Evolutionary conservation across 768 basidiomycete genomes (phyloP).

Genomic region (Tricholoma furcatifolium): DNA sequence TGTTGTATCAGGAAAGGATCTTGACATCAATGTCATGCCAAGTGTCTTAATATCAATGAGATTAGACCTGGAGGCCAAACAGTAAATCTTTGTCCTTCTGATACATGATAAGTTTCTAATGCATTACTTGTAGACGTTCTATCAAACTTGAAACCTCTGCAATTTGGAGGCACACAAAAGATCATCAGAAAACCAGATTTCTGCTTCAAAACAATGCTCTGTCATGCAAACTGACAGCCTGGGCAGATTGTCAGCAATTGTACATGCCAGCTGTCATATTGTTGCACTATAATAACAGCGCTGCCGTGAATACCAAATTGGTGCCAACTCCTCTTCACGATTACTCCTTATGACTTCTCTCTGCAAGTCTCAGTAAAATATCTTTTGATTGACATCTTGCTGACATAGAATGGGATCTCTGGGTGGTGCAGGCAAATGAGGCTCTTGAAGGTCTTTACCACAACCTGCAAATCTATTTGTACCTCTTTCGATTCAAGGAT

Average conservation of each 20-base stretch:
- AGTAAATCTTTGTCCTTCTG: slow-evolving; percentile 12
- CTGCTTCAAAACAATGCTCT: slow-evolving; percentile 10
- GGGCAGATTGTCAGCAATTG: slow-evolving; percentile 11
- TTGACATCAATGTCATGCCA: slow-evolving; percentile 12
- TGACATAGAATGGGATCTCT: slow-evolving; percentile 9
- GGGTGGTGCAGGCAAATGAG: slow-evolving; percentile 7
- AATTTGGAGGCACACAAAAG: slow-evolving; percentile 6
- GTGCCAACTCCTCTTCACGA: not conserved
- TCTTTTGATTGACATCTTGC: not conserved
- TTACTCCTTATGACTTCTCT: slow-evolving; percentile 3
- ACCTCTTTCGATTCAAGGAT: slow-evolving; percentile 9
- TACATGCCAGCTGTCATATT: slow-evolving; percentile 11
- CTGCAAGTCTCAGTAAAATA: not conserved
- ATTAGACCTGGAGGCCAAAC: slow-evolving; percentile 18
- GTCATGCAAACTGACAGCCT: no score
- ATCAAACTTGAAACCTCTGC: slow-evolving; percentile 1
- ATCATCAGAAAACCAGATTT: slow-evolving; percentile 8
- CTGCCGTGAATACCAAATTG: not conserved
- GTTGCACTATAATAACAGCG: not conserved
- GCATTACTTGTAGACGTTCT: slow-evolving; percentile 1
- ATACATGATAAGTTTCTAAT: not conserved
- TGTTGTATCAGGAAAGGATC: slow-evolving; percentile 10
- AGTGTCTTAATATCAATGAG: slow-evolving; percentile 13
- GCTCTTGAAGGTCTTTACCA: slow-evolving; percentile 4
- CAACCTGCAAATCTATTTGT: slow-evolving; percentile 5